These are phyloP conservation scores for Dianthus caryophyllus DNA, from an alignment of 148 eudicot species.

Conservation along the genomic window DNA sequence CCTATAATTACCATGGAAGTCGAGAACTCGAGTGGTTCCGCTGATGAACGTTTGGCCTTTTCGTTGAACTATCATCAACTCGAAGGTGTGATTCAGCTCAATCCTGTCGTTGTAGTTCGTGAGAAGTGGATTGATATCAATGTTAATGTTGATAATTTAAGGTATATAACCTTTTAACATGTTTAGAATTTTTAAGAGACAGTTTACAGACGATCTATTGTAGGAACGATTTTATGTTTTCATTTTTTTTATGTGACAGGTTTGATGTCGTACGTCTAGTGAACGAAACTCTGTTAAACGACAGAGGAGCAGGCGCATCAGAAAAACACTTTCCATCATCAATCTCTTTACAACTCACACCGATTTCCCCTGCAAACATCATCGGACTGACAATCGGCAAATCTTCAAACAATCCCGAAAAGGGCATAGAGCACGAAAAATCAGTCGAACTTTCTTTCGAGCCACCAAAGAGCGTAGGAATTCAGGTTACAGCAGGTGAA, in stretches of 20 bases:
- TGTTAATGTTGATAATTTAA: conserved; percentile 69
- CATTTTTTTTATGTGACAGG: conserved; percentile 34
- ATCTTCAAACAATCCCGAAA: conserved; percentile 67
- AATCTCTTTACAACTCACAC: conserved; percentile 66
- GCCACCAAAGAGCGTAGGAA: conserved; percentile 42
- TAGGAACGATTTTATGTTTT: too few species aligned
- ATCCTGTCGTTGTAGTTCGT: conserved; percentile 24
- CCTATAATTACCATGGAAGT: conserved; percentile 84
- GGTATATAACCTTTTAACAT: conserved; percentile 54
- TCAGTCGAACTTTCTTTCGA: conserved; percentile 58
- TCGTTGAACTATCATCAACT: conserved; percentile 67
- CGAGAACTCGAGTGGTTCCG: conserved; percentile 42
- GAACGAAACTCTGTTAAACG: conserved; percentile 46
- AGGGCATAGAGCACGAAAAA: conserved; percentile 50
- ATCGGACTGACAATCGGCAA: conserved; percentile 67
- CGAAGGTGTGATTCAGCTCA: conserved; percentile 46
- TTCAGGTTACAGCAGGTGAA: conserved; percentile 51
- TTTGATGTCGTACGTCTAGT: conserved; percentile 60
- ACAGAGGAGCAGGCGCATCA: conserved; percentile 66
- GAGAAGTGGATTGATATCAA: conserved; percentile 61
- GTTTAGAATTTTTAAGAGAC: too few species aligned
- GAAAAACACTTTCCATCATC: conserved; percentile 95
- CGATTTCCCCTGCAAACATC: conserved; percentile 45
- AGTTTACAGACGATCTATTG: too few species aligned
- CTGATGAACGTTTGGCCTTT: conserved; percentile 59